Base-by-base conservation (phyloP, 2,329 filamentous ascomycete species). In the Calonectria henricotiae region DNA sequence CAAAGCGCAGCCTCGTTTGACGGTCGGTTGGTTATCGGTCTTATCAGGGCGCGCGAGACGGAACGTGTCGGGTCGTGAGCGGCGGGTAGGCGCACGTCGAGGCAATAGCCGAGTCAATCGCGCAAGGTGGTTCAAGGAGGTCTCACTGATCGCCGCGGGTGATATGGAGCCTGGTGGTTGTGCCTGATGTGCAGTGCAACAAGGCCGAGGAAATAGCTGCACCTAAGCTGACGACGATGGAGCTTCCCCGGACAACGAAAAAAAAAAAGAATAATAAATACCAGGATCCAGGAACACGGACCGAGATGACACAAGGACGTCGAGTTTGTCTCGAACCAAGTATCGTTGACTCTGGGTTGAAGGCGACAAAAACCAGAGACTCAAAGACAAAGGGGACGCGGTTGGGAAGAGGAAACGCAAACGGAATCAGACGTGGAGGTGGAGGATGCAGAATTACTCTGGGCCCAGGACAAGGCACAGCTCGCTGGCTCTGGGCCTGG, bases 11-110 rank as follows among this genome's bases (percentile, higher is more conserved):
- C 61, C 44, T 70, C 55, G 64, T 69, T 44, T 39, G 55, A 73
- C 72, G 32, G 44, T 66, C 58, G 37, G 51, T 23, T 61, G 4
- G 25, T 64, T 63, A 68, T 74, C 69, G 71, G 43, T 66, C 30
- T 47, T 46, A 35, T 67, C 51, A 25, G 55, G 63, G 64, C 65
- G 65, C 27, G 66, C 23, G 30, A 15, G 17, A 25, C 37, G 43
- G 55, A 47, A 37, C 13, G 54, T 4, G 43, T 61, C 39, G 49
- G 46, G 46, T 30, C 46, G 46, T 58, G 13, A 39, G 51, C 51
- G 35, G 35, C 12, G 44, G 47, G 13, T 15, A 44, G 44, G 35
- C 54, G 44, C 54, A 49, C 43, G 23, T 67, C 35, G 44, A 44
- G 25, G 20, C 8, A n/a, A 17, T 5, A 20, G n/a, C 30, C 17